Conservation (phyloP, 2,329 filamentous ascomycete genomes). For the Mycosphaerelloides madeirae region DNA sequence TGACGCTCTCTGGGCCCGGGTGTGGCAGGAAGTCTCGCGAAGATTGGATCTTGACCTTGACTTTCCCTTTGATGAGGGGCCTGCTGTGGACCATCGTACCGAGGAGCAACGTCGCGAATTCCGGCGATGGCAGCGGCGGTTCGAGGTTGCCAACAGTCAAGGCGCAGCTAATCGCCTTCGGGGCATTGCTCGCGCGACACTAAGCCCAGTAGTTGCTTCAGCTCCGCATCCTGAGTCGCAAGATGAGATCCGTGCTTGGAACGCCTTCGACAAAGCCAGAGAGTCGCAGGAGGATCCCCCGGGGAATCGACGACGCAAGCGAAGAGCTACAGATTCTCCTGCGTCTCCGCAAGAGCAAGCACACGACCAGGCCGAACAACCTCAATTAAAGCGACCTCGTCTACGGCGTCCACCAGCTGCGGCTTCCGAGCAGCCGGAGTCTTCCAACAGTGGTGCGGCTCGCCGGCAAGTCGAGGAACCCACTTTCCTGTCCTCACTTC, state of each 20-base stretch:
- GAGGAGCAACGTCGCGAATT: constrained; percentile 55
- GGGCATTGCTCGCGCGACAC: constrained; percentile 52
- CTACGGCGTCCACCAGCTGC: constrained; percentile 42
- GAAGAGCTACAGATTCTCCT: constrained; percentile 73
- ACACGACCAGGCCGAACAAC: constrained; percentile 54
- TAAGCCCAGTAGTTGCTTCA: constrained; percentile 16
- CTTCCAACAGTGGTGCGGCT: constrained; percentile 29
- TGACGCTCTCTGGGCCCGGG: constrained; percentile 62
- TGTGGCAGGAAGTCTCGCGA: constrained; percentile 89
- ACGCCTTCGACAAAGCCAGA: constrained; percentile 79
- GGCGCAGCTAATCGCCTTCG: constrained; percentile 60
- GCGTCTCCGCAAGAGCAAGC: constrained; percentile 59
- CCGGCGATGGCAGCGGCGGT: constrained; percentile 74
- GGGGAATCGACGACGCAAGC: constrained; percentile 53
- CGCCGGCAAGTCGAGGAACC: constrained; percentile 50
- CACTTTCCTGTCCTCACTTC: constrained; percentile 77
- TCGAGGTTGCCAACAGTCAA: constrained; percentile 74
- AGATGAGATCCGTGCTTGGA: constrained; percentile 83
- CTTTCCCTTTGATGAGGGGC: constrained; percentile 78
- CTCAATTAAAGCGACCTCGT: constrained; percentile 81
- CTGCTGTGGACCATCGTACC: constrained; percentile 53
- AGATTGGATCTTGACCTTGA: constrained; percentile 72
- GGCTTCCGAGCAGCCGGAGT: constrained; percentile 40
- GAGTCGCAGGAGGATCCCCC: constrained; percentile 55
- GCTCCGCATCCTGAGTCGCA: constrained; percentile 62